Base-by-base conservation (phyloP, 2,329 filamentous ascomycete genomes). In the Aspergillus floridensis region DNA sequence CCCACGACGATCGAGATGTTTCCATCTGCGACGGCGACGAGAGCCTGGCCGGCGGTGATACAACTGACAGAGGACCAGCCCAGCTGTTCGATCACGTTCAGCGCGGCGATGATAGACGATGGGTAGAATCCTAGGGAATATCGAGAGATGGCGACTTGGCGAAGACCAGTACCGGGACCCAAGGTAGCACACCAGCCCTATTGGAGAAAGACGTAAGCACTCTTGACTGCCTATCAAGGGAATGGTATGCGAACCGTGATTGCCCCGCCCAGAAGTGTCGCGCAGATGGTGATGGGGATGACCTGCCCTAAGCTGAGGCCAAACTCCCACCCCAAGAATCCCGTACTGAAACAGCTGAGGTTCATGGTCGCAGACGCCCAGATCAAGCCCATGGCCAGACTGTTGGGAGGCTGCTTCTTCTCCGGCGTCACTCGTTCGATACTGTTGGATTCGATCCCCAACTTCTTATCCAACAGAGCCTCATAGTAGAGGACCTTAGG, bases 361-460 rank as follows among this genome's bases (percentile, higher is more conserved):
- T 83, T 83, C 76, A 83, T 79, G 1, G 80, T 82, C 10, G 76
- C 78, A 49, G 76, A 79, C 21, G 81, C 80, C 82, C 82, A 84
- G 58, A 84, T 72, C 59, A 82, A 68, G 11, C 80, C 81, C 81
- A 84, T 84, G 58, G 76, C 75, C 57, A 79, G 67, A 60, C 78
- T 77, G 65, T 79, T 78, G 21, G 70, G 72, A 72, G 61, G 49
- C 14, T 59, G 56, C 4, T 62, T 61, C 11, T 68, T 57, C 38
- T 68, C 67, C 35, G 80, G 76, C 5, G 73, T 73, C 62, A 81
- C 79, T 57, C 82, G 77, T 10, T 71, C 70, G 49, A 82, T 76
- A 48, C 78, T 79, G 52, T 81, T 71, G 2, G 79, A 76, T 68
- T 84, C 82, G 58, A 83, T 73, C 19, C 81, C 81, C 46, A 84